phyloP scores from a whole-genome alignment of 148 eudicot genomes.

The Chenopodium formosanum region DNA sequence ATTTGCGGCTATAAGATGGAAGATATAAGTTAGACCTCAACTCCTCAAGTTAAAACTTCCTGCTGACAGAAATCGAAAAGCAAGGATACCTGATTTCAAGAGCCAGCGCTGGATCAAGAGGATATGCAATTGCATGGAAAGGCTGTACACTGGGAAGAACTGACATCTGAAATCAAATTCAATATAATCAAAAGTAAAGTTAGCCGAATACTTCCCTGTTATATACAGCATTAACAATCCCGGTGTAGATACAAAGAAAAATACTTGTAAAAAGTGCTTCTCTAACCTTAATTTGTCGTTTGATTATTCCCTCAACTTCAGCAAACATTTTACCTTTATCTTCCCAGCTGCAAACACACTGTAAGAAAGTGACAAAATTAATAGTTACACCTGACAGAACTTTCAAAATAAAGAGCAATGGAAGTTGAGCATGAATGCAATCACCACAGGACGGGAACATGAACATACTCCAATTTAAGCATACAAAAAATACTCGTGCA shows the following conservation, averaged over 20 bases:
- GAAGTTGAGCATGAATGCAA: background rate
- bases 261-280: background rate
- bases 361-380: background rate
- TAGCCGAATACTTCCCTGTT: background rate
- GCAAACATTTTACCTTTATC: conserved; percentile 81
- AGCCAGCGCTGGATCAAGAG: conserved; percentile 85
- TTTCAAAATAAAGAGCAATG: background rate
- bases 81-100: conserved; percentile 75
- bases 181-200: conserved; percentile 1
- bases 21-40: conserved; percentile 17
- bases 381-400: background rate
- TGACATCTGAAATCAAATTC: conserved; percentile 55
- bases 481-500: background rate
- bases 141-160: conserved; percentile 97
- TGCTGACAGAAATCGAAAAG: background rate
- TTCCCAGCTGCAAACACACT: conserved; percentile 97
- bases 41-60: background rate
- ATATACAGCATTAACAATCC: background rate
- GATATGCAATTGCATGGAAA: conserved; percentile 97
- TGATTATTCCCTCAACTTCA: conserved; percentile 89
- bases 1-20: conserved; percentile 61
- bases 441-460: background rate
- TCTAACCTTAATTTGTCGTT: conserved; percentile 79
- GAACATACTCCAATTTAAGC: background rate
- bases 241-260: background rate